Evolutionary conservation across 768 basidiomycete genomes (phyloP).

Genomic region (Termitomyces sp.): DNA sequence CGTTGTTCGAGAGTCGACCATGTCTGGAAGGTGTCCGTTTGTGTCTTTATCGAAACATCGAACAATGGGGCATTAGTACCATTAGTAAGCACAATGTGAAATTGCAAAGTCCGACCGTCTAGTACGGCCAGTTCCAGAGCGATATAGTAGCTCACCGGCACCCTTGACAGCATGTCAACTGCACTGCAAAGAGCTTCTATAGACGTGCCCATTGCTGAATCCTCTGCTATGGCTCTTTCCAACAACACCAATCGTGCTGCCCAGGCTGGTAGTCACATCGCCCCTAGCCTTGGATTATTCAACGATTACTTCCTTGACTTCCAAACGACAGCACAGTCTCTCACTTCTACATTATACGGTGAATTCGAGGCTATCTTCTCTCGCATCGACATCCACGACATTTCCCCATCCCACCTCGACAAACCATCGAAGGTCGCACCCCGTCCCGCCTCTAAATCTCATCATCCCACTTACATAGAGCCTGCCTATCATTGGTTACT

Average conservation of each 20-base stretch:
- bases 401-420: background rate
- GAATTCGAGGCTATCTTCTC: constrained; percentile 7
- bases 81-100: constrained; percentile 5
- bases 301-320: constrained; percentile 5
- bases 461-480: constrained; percentile 20
- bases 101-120: background rate
- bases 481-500: constrained; percentile 40
- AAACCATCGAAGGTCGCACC: background rate
- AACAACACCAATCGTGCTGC: background rate
- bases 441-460: background rate
- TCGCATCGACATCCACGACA: background rate
- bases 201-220: background rate
- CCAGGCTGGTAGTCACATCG: background rate
- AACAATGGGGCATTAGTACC: constrained; percentile 11
- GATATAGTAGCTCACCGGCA: too few relatives aligned
- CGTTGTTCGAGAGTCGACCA: background rate
- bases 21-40: too few relatives aligned
- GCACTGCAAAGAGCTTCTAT: background rate
- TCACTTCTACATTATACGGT: background rate
- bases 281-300: background rate
- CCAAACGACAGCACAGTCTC: background rate
- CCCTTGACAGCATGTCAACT: background rate
- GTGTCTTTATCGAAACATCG: background rate
- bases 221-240: background rate
- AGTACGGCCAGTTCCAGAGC: too few relatives aligned